A percentile compares a stretch with the other conserved stretches of the same genome.
Conservation (phyloP, 2,329 filamentous ascomycete species). For the Canariomyces notabilis region DNA sequence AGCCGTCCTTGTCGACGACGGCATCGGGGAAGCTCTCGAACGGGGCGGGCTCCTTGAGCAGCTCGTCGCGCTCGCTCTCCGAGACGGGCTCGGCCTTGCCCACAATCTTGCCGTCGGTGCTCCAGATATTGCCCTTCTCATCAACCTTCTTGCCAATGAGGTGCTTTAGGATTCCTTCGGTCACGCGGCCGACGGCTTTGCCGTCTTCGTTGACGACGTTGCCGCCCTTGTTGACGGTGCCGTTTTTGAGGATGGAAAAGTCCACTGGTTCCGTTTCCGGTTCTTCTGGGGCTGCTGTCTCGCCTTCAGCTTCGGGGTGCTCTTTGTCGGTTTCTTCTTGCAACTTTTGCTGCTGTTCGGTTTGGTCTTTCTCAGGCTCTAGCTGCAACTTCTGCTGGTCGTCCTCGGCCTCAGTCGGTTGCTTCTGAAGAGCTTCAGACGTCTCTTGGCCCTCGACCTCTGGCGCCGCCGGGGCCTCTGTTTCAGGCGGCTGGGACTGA, state of each 20-base stretch:
- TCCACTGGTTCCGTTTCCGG: conserved; percentile 31
- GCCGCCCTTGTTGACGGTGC: conserved; percentile 55
- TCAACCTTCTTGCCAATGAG: conserved; percentile 61
- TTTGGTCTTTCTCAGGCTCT: too few relatives aligned
- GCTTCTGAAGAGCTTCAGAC: neutral
- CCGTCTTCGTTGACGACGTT: conserved; percentile 52
- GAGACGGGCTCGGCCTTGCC: conserved; percentile 63
- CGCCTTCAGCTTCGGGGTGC: neutral
- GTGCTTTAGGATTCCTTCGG: conserved; percentile 59
- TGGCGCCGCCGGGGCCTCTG: too few relatives aligned
- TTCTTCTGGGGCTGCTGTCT: conserved; percentile 5
- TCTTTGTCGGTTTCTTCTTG: neutral
- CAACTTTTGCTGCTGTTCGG: too few relatives aligned
- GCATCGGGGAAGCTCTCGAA: conserved; percentile 57
- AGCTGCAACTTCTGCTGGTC: too few relatives aligned
- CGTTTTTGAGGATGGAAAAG: conserved; percentile 46
- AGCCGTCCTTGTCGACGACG: conserved; percentile 48
- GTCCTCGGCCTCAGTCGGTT: too few relatives aligned
- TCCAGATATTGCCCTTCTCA: conserved; percentile 65
- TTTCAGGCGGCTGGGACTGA: too few relatives aligned
- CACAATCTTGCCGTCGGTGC: conserved; percentile 62
- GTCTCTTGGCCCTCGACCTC: neutral
- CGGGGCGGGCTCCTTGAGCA: conserved; percentile 41
- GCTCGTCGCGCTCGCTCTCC: conserved; percentile 45
- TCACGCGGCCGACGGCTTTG: conserved; percentile 55